Percentiles rank a stretch among this genome's conserved stretches.
Conservation (phyloP, 2,329 filamentous ascomycete genomes). For the Fusarium goolgardi region DNA sequence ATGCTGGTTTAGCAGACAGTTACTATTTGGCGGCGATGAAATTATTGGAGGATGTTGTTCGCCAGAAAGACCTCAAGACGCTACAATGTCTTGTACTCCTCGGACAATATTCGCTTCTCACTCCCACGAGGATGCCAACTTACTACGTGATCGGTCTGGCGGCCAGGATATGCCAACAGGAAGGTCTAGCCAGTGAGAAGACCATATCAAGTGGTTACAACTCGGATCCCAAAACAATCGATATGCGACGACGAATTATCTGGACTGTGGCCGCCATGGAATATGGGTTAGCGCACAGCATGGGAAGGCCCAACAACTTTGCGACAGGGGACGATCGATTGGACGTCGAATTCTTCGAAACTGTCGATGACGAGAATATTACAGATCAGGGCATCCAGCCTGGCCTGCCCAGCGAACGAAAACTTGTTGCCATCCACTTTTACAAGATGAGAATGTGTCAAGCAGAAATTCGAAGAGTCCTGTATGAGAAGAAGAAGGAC, state of each 20-base stretch:
- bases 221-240: constrained; percentile 79
- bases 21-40: constrained; percentile 93
- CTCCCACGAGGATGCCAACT: constrained; percentile 89
- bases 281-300: constrained; percentile 84
- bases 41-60: constrained; percentile 83
- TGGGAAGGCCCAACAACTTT: constrained; percentile 88
- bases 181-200: constrained; percentile 88
- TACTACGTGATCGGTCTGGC: constrained; percentile 94
- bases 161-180: constrained; percentile 86
- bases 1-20: constrained; percentile 92
- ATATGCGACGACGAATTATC: constrained; percentile 87
- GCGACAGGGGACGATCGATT: constrained; percentile 84
- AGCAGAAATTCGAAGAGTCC: constrained; percentile 83
- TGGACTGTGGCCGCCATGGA: constrained; percentile 94
- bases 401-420: constrained; percentile 80
- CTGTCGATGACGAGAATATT: constrained; percentile 85
- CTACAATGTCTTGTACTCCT: constrained; percentile 90
- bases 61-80: constrained; percentile 89
- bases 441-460: constrained; percentile 91
- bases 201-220: constrained; percentile 76
- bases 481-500: constrained; percentile 85
- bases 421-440: constrained; percentile 91
- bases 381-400: constrained; percentile 78
- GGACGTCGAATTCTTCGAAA: constrained; percentile 86
- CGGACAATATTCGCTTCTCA: constrained; percentile 90